Base-by-base conservation (phyloP, 306 rosid genomes). In the Fragaria nilgerrensis region DNA sequence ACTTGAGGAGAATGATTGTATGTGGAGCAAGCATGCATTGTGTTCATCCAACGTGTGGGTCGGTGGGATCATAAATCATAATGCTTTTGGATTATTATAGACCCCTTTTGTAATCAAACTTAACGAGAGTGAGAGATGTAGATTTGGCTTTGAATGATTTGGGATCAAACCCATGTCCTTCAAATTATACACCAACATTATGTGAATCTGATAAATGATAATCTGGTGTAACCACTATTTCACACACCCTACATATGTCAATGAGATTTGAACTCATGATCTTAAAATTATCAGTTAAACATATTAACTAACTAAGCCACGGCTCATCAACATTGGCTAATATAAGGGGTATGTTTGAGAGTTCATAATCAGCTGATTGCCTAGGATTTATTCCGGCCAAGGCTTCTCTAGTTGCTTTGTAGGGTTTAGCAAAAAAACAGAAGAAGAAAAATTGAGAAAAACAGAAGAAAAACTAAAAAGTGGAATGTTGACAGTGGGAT, bases 41-140 rank as follows among this genome's bases (percentile, higher is more conserved):
- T 64, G 67, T 27, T 41, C 47, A 25, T 73, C 78, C 8, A 39
- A 74, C 78, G 61, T 72, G 77, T 64, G 73, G 49, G 44, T 55
- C 37, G 66, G 39, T 5, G 34, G 36, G 44, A 71, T 47, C 36
- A 10, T 37, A 27, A 7, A 76, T 66, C 65, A 49, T 66, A 37
- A 74, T 37, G 15, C 22, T 27, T 27, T 73, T 55, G 52, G 49
- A 15, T 37, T 53, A 23, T 2, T 25, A 53, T 13, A 49, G 22
- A 72, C 43, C 14, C n/a, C 12, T 36, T 19, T 4, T 72, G 20
- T 53, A 36, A 72, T 50, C 45, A 2, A 50, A 50, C 47, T 12
- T 20, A 19, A 9, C 17, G 44, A 65, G 14, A 34, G 27, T 16
- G 44, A 66, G 25, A 34, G 7, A 65, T 36, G 44, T 34, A 17